Base-by-base conservation (phyloP, 192 early-diverging fungal species). In the Funneliformis geosporum region DNA sequence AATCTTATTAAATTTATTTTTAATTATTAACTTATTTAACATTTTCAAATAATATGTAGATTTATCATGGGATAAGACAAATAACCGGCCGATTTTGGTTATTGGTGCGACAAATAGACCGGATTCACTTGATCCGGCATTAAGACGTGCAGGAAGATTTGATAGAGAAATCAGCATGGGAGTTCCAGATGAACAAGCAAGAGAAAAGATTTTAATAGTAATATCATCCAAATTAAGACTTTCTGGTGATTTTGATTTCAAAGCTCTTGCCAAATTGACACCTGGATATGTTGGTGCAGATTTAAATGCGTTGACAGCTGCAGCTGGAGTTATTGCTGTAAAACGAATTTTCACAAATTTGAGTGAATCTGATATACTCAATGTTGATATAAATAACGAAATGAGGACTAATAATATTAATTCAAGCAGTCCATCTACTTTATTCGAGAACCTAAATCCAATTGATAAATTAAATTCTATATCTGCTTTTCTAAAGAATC, bases 281-380 rank as follows among this genome's bases (percentile, higher is more conserved):
- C 98, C 98, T 23, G 98, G 98, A 11, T 99, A 96, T 86, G 98
- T 99, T 5, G 98, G 98, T 59, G 98, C 97, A 9, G 98, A 99
- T 90, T 85, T 99, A 67, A 95, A 93, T 60, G 96, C 97, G 1
- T 82, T 99, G 75, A 94, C 93, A 0, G 87, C 94, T 5, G 92
- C 95, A 23, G 98, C 98, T 0, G 97, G 97, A 55, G 91, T 95
- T 84, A 91, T 95, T 75, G 97, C 98, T 1, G 92, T 98, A 18
- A 94, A 94, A 75, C 91, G 98, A 28, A 94, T 90, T 40, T 90
- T 88, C 69, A 83, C 88, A 46, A 69, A 87, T 68, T 80, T 90
- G 65, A 79, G 80, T 40, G 80, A 83, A 61, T 9, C 12, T 33
- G 73, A 42, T 4, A 60, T 6, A 4, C 71, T 64, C 23, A 78